Evolutionary conservation across 352 stramenopile genomes (phyloP), one percentile per base, ranked within the genome.

Genomic region (Globisporangium cystogenes): DNA sequence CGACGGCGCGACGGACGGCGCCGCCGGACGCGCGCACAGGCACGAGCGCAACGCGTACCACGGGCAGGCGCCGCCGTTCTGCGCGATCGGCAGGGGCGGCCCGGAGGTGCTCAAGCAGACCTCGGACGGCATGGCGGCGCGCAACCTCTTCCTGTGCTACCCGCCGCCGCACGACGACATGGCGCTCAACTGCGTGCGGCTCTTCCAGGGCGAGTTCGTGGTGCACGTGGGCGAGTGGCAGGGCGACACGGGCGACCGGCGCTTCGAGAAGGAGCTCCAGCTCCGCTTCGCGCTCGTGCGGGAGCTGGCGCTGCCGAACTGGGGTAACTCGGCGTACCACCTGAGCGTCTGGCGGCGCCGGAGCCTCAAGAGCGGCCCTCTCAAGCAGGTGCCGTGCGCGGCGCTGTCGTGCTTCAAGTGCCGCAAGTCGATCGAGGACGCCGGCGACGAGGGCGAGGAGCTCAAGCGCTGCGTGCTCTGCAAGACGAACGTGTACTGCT

Each of bases 401-500:
- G 27, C 49, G 10, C 42, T 56, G 1, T 42, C 67, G 33, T 89
- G 78, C 49, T 86, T 82, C 40, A 54, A 72, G 36, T 89, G 78
- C 44, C 51, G 66, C 36, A 72, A 74, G 40, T 70, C 67, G 35
- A 41, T 74, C 18, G 55, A 55, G 15, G 70, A 81, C 10, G 71
- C 65, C 1, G 56, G 43, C 0, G 65, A 67, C 20, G 73, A 86
- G 39, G 59, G 54, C n/a, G 61, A 71, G 14, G 54, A 64, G n/a
- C 56, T 93, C 20, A 64, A 64, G 47, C 82, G 79, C 36, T 93
- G 82, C 41, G 64, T 81, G 51, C 50, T 93, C 16, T 93, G 82
- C 60, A 90, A 89, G 56, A 90, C 79, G 10, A 76, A 86, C 53
- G 66, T 83, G n/a, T 93, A 93, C 49, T 93, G 82, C 65, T 88